Base-by-base conservation (phyloP, 78 protist genomes). In the Mantamonas sphyraenae region DNA sequence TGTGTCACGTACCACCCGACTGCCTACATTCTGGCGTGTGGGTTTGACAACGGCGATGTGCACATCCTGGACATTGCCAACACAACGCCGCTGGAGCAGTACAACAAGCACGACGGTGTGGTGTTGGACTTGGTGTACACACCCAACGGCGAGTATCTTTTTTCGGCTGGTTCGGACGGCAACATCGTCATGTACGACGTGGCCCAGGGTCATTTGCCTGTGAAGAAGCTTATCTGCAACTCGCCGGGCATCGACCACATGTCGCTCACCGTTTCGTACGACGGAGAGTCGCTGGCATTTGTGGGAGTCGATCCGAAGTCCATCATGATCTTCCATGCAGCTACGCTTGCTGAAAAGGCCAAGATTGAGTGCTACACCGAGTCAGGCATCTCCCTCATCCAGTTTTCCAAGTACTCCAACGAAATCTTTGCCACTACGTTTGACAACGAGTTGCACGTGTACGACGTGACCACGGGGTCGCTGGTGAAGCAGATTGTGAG, bases 31-130 rank as follows among this genome's bases (percentile, higher is more conserved):
- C 2, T 62, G 26, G 68, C 68, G 55, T 1, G 4, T 31, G 68
- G 68, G 26, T 62, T 38, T 53, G 68, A 39, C 50, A 33, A 39
- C 17, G 68, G 68, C 51, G 19, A 33, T 3, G 53, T 62, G 33
- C 68, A 53, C 68, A 34, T 62, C 55, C 39, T 62, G 28, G 68
- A 62, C 68, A 40, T 62, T 37, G 47, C 30, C 24, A 16, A 47
- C 37, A 39, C 68, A 14, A 39, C 68, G 33, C 33, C 39, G 33
- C 68, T 40, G 17, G 50, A 38, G 31, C 34, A 35, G 47, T 31
- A 62, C 68, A 38, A 0, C 37, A 31, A 19, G 53, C 68, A 62
- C 68, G 38, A 0, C 37, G 68, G 20, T 2, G 4, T 2, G 20
- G 55, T 62, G 20, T 20, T 39, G 28, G 68, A 30, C 17, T 31